Base-by-base conservation (phyloP, 345 rosid species). In the Mercurialis annua region DNA sequence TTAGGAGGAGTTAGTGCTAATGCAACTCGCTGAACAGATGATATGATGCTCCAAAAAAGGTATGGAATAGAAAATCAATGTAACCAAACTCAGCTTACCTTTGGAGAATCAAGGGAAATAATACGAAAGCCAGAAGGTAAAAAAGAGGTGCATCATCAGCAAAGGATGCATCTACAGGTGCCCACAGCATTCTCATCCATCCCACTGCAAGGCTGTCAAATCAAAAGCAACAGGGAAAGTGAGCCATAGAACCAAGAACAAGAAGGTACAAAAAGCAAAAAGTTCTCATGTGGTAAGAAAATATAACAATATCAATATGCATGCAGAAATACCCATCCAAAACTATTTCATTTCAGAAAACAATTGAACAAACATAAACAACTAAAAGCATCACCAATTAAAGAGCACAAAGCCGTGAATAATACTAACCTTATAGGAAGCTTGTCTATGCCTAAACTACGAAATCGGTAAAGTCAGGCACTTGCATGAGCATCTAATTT, bases 121-220 rank as follows among this genome's bases (percentile, higher is more conserved):
- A 94, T 91, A 70, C 99, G 99, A 69, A 94, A 94, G 58, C 99
- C 99, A 76, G 96, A 94, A 62, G 99, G 99, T 48, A 94, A 76
- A n/a, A n/a, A 70, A 94, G 86, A 51, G 97, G 99, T 21, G 99
- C 95, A 82, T 91, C 99, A 76, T 94, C 99, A n/a, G 96, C 97
- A 81, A 94, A 87, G 49, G 99, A 91, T 64, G 95, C 92, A 71
- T 91, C 99, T 95, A 71, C 94, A 94, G 12, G 91, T 86, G 52
- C 99, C 99, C 33, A 89, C 79, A 24, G 96, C 96, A 83, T 79
- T 91, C 76, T 94, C 96, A 81, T 94, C 99, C 82, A 94, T 87
- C 62, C 99, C 99, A 65, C 95, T 87, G 78, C 97, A 95, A 46
- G 90, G 90, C 99, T 94, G 66, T 60, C 62, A 69, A 73, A 65